Base-by-base conservation (phyloP, 2,329 filamentous ascomycete genomes). In the Colletotrichum musae region DNA sequence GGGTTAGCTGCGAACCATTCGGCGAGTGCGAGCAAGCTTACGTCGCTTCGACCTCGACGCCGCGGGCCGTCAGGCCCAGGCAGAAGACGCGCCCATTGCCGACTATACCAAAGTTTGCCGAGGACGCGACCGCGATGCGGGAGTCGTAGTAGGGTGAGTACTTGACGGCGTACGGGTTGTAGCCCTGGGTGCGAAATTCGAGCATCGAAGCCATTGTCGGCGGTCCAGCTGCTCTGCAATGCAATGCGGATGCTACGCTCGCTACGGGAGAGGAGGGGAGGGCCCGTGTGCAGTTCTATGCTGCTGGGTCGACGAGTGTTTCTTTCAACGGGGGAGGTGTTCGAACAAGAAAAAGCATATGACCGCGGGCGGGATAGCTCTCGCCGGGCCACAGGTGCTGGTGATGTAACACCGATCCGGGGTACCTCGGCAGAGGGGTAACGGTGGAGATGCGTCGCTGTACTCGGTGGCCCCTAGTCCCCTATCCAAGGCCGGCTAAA, bases 81-180 rank as follows among this genome's bases (percentile, higher is more conserved):
- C 95, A 91, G 77, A 93, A 98, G 1, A 98, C 83, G 51, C 95
- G 90, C 12, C 96, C 96, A 84, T 99, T 99, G 56, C 96, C 96
- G 43, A 99, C 95, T 47, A 99, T 93, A 47, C 96, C 96, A 83
- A 96, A 99, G 85, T 99, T 98, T 72, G 95, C 91, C n/a, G 94
- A 93, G 1, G 93, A 88, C 36, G 94, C 93, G 75, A 98, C 94
- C 66, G 95, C 95, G 72, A 99, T 90, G 72, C 95, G 91, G 73
- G 93, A 96, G 84, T 98, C 96, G 84, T 97, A 97, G 85, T 98
- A 99, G 6, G 96, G 96, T 64, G 95, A 98, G 86, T 98, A 99
- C 83, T 98, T 97, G 81, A 98, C 94, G 74, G 93, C 94, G 83
- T 97, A 98, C 76, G 95, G 95, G 81, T 98, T 97, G 87, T 90